phyloP scores from a whole-genome alignment of 2,329 filamentous ascomycete genomes.

The Penicillium thymicola region DNA sequence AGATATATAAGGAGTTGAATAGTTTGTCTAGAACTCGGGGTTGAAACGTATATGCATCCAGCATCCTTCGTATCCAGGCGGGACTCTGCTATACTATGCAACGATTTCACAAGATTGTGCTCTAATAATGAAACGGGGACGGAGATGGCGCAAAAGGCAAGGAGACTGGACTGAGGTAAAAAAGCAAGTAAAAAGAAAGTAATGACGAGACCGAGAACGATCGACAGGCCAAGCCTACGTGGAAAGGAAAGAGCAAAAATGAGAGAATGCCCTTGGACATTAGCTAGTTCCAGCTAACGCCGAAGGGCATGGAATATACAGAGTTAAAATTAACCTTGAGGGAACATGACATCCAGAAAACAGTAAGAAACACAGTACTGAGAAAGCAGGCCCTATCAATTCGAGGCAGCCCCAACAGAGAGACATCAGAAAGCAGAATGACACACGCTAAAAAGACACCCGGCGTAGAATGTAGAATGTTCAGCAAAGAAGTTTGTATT shows the following conservation, averaged over 20 bases:
- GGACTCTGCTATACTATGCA: no score
- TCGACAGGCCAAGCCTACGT: background rate
- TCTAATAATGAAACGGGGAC: background rate
- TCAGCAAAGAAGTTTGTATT: constrained; percentile 16
- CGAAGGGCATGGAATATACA: background rate
- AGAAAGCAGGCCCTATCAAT: background rate
- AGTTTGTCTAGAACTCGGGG: background rate
- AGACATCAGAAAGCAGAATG: background rate
- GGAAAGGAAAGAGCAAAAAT: background rate
- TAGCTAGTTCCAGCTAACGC: background rate
- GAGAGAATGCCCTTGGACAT: background rate
- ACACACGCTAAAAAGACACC: no score
- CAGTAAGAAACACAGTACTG: background rate
- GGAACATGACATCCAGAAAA: background rate
- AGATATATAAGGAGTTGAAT: background rate
- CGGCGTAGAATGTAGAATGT: background rate
- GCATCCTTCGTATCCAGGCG: no score
- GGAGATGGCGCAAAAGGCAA: background rate
- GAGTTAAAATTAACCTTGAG: background rate
- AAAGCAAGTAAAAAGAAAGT: background rate
- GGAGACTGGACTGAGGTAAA: background rate
- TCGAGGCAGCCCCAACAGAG: background rate
- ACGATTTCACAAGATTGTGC: background rate
- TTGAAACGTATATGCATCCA: no score
- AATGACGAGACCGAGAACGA: background rate